Evolutionary conservation across 73 alveolate species (phyloP).

Genomic region (Paraurostyla sp.): DNA sequence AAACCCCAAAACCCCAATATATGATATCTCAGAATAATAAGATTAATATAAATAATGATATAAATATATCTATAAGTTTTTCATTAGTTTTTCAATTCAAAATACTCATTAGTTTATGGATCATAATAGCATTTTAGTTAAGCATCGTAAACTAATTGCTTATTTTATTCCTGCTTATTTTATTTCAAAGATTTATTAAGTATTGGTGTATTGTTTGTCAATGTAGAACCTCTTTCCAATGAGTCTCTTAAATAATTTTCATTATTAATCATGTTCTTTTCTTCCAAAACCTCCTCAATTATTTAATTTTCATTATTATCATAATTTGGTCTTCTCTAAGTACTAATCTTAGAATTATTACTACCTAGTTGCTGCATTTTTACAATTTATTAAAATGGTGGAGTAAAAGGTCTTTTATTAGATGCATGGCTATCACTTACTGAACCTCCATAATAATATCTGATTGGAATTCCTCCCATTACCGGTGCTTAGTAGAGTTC

Average conservation of each 20-base stretch:
- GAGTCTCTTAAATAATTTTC: not conserved
- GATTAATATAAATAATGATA: not conserved
- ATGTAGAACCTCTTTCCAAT: not conserved
- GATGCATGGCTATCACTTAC: not conserved
- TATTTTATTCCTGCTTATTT: not conserved
- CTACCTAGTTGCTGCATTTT: constrained; percentile 33
- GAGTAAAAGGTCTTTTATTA: constrained; percentile 29
- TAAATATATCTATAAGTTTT: too few relatives aligned
- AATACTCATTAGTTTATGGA: constrained; percentile 37
- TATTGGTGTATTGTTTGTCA: not conserved
- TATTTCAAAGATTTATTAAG: not conserved
- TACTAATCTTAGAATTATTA: not conserved
- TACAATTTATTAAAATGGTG: constrained; percentile 34
- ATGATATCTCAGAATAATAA: constrained; percentile 24
- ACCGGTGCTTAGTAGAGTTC: constrained; percentile 38
- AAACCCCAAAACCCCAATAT: constrained; percentile 69
- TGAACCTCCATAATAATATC: not conserved
- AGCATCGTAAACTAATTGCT: constrained; percentile 23
- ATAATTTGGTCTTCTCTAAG: constrained; percentile 11
- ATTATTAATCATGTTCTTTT: not conserved
- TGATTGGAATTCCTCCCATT: constrained; percentile 36
- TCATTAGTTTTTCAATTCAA: constrained; percentile 17
- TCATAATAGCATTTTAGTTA: constrained; percentile 32
- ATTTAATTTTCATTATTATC: not conserved
- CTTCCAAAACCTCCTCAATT: constrained; percentile 3